A percentile compares a stretch with the other conserved stretches of the same genome.
Conservation (phyloP, 2,329 filamentous ascomycete genomes). For the Ceratocystis destructans region DNA sequence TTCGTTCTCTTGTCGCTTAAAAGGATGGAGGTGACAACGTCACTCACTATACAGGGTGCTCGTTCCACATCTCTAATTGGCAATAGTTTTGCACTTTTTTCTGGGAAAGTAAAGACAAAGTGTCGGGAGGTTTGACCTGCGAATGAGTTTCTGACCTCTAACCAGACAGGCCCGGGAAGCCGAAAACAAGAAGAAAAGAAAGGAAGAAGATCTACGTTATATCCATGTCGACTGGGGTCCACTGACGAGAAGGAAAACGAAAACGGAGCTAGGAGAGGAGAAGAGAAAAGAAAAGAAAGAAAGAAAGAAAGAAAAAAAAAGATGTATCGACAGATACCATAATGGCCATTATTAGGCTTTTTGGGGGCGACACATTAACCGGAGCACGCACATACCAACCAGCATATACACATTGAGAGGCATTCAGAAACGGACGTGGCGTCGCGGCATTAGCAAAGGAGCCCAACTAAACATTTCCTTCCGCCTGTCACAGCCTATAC, state of each 20-base stretch:
- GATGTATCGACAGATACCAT: neutral
- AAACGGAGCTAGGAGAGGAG: neutral
- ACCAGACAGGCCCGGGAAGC: too few relatives aligned
- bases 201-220: neutral
- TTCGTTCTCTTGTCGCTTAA: neutral
- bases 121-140: neutral
- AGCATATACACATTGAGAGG: neutral
- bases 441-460: neutral
- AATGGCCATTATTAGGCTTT: neutral
- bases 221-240: neutral
- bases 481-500: neutral
- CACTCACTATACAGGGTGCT: neutral
- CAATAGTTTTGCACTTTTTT: conserved; percentile 4
- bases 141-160: neutral
- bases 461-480: neutral
- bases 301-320: neutral
- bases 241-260: too few relatives aligned
- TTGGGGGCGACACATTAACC: neutral
- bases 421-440: neutral
- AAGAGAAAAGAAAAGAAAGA: too few relatives aligned
- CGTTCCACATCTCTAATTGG: neutral
- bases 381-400: neutral
- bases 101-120: neutral
- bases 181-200: neutral
- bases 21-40: neutral